A percentile compares a stretch with the other conserved stretches of the same genome.
Evolutionary conservation across 78 protist genomes (phyloP).

Genomic region (Anaeramoeba flamelloides): DNA sequence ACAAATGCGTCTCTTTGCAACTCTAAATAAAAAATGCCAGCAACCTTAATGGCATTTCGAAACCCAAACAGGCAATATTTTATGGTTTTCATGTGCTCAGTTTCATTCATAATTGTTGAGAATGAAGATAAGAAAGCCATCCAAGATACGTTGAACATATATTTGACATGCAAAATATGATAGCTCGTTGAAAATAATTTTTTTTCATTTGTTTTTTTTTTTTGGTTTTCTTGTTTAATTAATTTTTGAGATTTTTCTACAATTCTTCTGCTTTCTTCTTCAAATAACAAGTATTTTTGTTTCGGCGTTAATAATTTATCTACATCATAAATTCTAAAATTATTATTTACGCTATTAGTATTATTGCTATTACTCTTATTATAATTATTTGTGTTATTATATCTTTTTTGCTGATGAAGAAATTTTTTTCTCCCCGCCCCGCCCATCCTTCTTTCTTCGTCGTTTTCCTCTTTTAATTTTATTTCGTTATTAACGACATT

Average conservation of each 20-base stretch:
- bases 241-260: background rate
- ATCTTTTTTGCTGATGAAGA: no score
- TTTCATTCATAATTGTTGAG: conserved; percentile 30
- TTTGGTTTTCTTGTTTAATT: no score
- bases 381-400: no score
- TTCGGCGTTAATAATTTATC: background rate
- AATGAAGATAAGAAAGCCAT: conserved; percentile 45
- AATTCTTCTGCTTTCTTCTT: background rate
- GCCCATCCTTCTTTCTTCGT: no score
- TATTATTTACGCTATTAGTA: no score
- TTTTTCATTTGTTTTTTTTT: background rate
- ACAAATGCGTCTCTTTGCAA: conserved; percentile 77
- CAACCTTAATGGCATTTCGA: conserved; percentile 33
- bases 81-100: conserved; percentile 1
- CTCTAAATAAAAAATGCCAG: conserved; percentile 39
- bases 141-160: conserved; percentile 36
- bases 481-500: background rate
- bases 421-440: no score
- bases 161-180: conserved; percentile 3
- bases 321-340: no score
- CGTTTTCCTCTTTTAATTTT: background rate
- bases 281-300: background rate
- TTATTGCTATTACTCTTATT: no score
- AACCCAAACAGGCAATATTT: conserved; percentile 7
- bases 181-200: background rate